phyloP scores from a whole-genome alignment of 805 yeast genomes.

The Blastobotrys americana region DNA sequence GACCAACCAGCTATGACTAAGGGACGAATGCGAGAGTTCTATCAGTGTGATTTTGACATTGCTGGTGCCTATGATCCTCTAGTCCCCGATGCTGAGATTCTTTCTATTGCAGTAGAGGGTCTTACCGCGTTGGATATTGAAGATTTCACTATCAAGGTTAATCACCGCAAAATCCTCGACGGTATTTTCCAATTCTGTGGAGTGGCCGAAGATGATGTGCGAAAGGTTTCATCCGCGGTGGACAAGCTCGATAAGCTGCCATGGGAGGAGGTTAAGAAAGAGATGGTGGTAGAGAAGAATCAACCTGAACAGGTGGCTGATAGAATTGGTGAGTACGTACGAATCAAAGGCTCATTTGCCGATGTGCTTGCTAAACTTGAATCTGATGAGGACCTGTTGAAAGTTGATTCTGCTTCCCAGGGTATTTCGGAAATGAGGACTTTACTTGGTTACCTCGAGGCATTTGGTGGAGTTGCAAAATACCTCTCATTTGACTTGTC shows the following conservation, averaged over 20 bases:
- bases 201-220: slow-evolving; percentile 85
- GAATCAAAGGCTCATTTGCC: slow-evolving; percentile 56
- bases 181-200: slow-evolving; percentile 96
- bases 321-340: slow-evolving; percentile 84
- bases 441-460: slow-evolving; percentile 70
- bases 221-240: slow-evolving; percentile 90
- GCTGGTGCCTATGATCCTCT: slow-evolving; percentile 89
- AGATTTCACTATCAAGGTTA: slow-evolving; percentile 86
- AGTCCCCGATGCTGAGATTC: slow-evolving; percentile 94
- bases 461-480: slow-evolving; percentile 58
- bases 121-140: slow-evolving; percentile 72
- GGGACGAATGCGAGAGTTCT: slow-evolving; percentile 99
- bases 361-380: slow-evolving; percentile 46
- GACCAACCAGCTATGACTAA: slow-evolving; percentile 99
- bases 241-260: slow-evolving; percentile 94
- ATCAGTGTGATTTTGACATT: slow-evolving; percentile 96
- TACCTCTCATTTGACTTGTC: slow-evolving; percentile 84
- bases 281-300: slow-evolving; percentile 85
- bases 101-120: slow-evolving; percentile 79
- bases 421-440: slow-evolving; percentile 78
- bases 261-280: slow-evolving; percentile 90
- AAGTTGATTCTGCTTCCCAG: slow-evolving; percentile 64
- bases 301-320: slow-evolving; percentile 92
- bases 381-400: slow-evolving; percentile 48
- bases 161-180: slow-evolving; percentile 92